A percentile compares a stretch with the other conserved stretches of the same genome.
These are phyloP conservation scores for Collybiopsis confluens DNA, from an alignment of 768 basidiomycete species.

Conservation along the genomic window DNA sequence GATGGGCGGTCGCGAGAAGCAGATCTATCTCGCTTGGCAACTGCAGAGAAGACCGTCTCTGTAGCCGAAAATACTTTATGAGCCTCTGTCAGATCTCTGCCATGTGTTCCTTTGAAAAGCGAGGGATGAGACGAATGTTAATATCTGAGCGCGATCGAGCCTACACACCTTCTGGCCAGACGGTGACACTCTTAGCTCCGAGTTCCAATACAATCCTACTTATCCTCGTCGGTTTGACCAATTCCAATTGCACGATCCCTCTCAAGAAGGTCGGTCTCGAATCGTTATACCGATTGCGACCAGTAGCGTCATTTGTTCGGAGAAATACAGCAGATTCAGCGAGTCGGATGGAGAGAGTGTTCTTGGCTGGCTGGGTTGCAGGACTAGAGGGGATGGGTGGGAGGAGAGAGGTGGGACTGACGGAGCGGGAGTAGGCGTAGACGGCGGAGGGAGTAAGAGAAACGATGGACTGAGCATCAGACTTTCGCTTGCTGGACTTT, in stretches of 20 bases:
- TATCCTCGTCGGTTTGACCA: slow-evolving; percentile 77
- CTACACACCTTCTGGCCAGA: slow-evolving; percentile 81
- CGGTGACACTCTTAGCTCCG: slow-evolving; percentile 62
- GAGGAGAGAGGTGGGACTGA: no score
- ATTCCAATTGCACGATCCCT: slow-evolving; percentile 53
- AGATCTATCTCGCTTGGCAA: slow-evolving; percentile 30
- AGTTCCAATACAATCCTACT: slow-evolving; percentile 82
- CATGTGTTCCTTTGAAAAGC: slow-evolving; percentile 41
- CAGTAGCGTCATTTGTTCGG: slow-evolving; percentile 37
- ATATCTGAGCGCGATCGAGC: slow-evolving; percentile 1
- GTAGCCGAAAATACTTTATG: slow-evolving; percentile 69
- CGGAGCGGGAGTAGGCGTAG: neutral
- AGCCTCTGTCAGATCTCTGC: slow-evolving; percentile 76
- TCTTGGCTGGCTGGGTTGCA: slow-evolving; percentile 29
- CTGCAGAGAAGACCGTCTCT: slow-evolving; percentile 70
- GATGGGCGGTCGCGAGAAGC: slow-evolving; percentile 20
- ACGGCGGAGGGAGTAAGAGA: neutral
- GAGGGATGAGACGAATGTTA: slow-evolving; percentile 4
- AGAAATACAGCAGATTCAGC: slow-evolving; percentile 76
- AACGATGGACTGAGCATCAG: neutral
- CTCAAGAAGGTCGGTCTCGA: slow-evolving; percentile 52
- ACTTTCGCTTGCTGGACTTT: neutral
- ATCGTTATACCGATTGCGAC: slow-evolving; percentile 24
- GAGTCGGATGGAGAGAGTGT: slow-evolving; percentile 51
- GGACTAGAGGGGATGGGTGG: neutral